phyloP scores from a whole-genome alignment of 352 stramenopile genomes.

The Thalassiosira livingstoniorum region DNA sequence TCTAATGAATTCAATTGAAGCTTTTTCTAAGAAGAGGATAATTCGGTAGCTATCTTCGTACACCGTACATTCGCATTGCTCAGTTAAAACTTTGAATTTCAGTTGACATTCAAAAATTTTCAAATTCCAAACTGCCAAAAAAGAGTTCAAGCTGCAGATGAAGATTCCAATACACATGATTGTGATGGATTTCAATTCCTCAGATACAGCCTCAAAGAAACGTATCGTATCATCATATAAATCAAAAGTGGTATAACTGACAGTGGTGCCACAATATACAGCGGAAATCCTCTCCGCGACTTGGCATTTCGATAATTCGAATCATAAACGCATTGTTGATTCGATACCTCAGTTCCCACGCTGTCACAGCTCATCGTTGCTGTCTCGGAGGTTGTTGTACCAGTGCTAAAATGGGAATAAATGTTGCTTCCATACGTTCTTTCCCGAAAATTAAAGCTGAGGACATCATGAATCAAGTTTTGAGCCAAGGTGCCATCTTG shows the following conservation, averaged over 20 bases:
- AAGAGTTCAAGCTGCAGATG: background rate
- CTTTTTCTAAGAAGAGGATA: background rate
- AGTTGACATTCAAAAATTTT: background rate
- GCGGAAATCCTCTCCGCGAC: slow-evolving; percentile 1
- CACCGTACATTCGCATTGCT: background rate
- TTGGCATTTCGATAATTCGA: too few relatives aligned
- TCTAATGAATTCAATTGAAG: too few relatives aligned
- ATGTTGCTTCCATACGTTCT: background rate
- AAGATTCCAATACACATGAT: background rate
- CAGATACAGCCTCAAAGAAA: slow-evolving; percentile 38
- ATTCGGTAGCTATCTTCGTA: background rate
- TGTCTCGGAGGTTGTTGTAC: background rate
- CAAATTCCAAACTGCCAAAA: background rate
- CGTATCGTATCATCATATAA: slow-evolving; percentile 43
- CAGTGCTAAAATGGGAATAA: background rate
- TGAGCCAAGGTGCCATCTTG: too few relatives aligned
- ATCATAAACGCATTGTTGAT: background rate
- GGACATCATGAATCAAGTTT: too few relatives aligned
- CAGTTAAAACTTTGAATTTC: background rate
- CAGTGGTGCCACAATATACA: slow-evolving; percentile 22
- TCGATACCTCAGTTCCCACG: background rate
- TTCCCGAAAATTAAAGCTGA: too few relatives aligned
- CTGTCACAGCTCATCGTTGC: background rate
- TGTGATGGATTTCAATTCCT: slow-evolving; percentile 20
- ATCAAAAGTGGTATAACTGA: slow-evolving; percentile 36